Conservation (phyloP, 2,329 filamentous ascomycete species). For the Alternaria angustiovoidea region DNA sequence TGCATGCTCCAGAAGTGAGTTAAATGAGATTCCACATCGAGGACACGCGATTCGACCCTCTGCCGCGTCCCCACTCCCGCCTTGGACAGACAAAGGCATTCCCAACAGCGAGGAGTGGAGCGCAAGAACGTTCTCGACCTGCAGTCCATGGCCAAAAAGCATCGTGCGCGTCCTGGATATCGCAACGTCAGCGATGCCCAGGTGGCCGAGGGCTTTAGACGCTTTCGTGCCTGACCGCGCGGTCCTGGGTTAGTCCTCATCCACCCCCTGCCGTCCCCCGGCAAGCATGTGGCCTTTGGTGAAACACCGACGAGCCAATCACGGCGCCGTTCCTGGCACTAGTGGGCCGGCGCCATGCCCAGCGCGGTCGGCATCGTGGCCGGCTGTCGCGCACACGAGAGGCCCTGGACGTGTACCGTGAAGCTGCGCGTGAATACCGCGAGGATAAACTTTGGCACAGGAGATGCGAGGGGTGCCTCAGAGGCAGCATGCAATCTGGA, state of each 20-base stretch:
- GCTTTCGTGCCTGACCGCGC: conserved; percentile 12
- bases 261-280: conserved; percentile 7
- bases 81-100: neutral
- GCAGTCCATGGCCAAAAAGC: conserved; percentile 10
- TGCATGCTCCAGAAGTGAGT: conserved; percentile 2
- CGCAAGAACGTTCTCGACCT: conserved; percentile 12
- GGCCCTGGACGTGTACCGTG: neutral
- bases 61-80: conserved; percentile 3
- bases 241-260: conserved; percentile 9
- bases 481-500: neutral
- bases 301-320: conserved; percentile 12
- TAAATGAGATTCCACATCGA: conserved; percentile 11
- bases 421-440: neutral
- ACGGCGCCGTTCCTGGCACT: conserved; percentile 9
- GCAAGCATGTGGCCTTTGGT: conserved; percentile 8
- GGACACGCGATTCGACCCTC: conserved; percentile 1
- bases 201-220: conserved; percentile 2
- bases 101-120: conserved; percentile 13
- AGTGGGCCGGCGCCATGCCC: conserved; percentile 7
- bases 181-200: conserved; percentile 6
- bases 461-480: neutral
- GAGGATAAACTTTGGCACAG: neutral
- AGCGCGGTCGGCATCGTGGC: conserved; percentile 2
- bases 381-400: conserved; percentile 1
- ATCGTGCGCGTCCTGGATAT: neutral